A percentile compares a stretch with the other conserved stretches of the same genome.
These are phyloP conservation scores for Trametes punicea DNA, from an alignment of 768 basidiomycete species.

Conservation along the genomic window DNA sequence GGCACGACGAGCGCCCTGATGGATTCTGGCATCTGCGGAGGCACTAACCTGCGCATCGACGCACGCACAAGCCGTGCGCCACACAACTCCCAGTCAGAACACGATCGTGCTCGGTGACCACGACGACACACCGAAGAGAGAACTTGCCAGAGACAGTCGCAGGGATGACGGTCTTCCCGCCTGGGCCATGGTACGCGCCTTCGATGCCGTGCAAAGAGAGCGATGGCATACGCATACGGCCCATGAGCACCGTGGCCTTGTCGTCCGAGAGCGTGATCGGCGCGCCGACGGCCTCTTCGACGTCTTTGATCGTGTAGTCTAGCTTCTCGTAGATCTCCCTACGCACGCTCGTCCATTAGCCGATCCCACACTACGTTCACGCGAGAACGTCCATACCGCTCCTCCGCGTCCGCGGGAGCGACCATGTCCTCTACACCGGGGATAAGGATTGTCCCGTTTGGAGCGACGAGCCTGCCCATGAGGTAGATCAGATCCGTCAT, in stretches of 20 bases:
- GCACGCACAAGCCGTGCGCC: background rate
- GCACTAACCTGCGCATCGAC: constrained; percentile 58
- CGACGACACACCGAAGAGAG: constrained; percentile 68
- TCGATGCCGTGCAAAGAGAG: constrained; percentile 94
- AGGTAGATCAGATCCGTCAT: constrained; percentile 90
- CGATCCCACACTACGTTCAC: background rate
- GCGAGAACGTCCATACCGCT: constrained; percentile 46
- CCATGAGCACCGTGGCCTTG: constrained; percentile 83
- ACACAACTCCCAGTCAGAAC: background rate
- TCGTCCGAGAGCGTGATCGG: constrained; percentile 70
- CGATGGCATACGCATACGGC: constrained; percentile 86
- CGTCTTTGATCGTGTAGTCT: constrained; percentile 69
- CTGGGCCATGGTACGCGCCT: constrained; percentile 83
- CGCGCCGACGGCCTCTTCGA: constrained; percentile 75
- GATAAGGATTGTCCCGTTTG: constrained; percentile 78
- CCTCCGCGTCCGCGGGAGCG: constrained; percentile 65
- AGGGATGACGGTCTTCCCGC: constrained; percentile 92
- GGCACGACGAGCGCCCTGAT: constrained; percentile 67
- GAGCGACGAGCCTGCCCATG: constrained; percentile 81
- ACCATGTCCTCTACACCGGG: constrained; percentile 90
- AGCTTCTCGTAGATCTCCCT: constrained; percentile 71
- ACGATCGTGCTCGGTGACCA: background rate
- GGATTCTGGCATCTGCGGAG: constrained; percentile 74
- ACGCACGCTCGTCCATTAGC: background rate
- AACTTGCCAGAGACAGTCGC: constrained; percentile 89